phyloP scores from a whole-genome alignment of 345 rosid species.

The Odontarrhena argentea region DNA sequence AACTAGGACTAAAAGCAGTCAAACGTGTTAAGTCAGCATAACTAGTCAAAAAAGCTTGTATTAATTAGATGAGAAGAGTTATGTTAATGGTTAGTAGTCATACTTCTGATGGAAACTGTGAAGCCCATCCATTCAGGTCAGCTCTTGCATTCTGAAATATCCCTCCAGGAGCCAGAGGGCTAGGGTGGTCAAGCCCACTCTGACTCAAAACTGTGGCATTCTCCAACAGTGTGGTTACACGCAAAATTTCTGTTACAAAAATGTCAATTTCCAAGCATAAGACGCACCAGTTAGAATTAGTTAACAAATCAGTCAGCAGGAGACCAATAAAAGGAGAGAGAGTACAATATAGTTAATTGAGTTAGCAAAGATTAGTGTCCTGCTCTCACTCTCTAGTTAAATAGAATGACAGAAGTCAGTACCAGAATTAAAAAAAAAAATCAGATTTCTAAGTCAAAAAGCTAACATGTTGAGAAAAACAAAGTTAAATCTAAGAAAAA shows the following conservation, averaged over 20 bases:
- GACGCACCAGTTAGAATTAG: constrained; percentile 91
- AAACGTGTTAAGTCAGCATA: constrained; percentile 60
- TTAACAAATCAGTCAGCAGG: constrained; percentile 67
- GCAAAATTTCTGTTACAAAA: constrained; percentile 98
- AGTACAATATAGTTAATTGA: constrained; percentile 50
- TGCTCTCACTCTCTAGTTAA: constrained; percentile 38
- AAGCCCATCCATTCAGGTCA: constrained; percentile 87
- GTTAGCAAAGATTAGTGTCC: constrained; percentile 50
- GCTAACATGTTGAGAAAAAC: constrained; percentile 1
- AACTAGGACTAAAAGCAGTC: constrained; percentile 44
- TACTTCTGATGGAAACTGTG: constrained; percentile 99
- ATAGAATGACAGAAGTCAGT: constrained; percentile 31
- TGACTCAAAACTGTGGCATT: constrained; percentile 98
- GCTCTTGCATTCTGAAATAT: constrained; percentile 91
- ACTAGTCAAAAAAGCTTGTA: constrained; percentile 58
- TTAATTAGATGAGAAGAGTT: constrained; percentile 73
- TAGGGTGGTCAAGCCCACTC: constrained; percentile 94
- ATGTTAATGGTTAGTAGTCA: constrained; percentile 98
- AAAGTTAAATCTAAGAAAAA: constrained; percentile 1
- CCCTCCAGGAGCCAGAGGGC: constrained; percentile 93
- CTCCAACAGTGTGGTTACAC: constrained; percentile 98
- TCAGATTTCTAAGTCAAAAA: constrained; percentile 14
- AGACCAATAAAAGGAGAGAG: constrained; percentile 59
- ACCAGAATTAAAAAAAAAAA: not conserved
- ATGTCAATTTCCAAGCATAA: constrained; percentile 96